These are phyloP conservation scores for Ostreobium quekettii DNA, from an alignment of 139 green algal genomes.

Conservation along the genomic window DNA sequence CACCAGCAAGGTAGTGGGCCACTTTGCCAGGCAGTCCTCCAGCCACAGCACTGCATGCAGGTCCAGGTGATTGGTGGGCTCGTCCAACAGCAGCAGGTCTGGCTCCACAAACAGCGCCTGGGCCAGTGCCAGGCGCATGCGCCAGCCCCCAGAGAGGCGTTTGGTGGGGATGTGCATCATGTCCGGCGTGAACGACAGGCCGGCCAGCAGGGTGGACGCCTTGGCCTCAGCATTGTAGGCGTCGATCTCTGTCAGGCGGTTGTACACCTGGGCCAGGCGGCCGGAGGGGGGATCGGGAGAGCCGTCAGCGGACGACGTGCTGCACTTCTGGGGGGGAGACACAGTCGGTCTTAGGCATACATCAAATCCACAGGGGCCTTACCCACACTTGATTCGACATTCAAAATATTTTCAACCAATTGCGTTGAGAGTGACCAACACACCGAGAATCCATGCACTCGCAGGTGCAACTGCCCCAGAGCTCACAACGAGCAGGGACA, in stretches of 20 bases:
- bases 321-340: too few species aligned
- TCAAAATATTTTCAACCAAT: too few species aligned
- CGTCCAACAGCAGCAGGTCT: constrained; percentile 89
- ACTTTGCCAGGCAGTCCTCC: constrained; percentile 66
- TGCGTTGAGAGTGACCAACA: too few species aligned
- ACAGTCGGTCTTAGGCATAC: too few species aligned
- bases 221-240: constrained; percentile 62
- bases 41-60: constrained; percentile 78
- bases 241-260: constrained; percentile 78
- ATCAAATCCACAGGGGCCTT: too few species aligned
- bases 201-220: constrained; percentile 67
- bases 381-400: too few species aligned
- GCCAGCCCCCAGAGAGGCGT: constrained; percentile 33
- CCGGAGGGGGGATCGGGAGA: too few species aligned
- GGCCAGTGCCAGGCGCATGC: constrained; percentile 69
- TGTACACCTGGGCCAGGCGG: constrained; percentile 49
- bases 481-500: too few species aligned
- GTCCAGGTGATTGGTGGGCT: constrained; percentile 90
- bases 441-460: too few species aligned
- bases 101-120: constrained; percentile 71
- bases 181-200: constrained; percentile 62
- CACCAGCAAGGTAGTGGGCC: constrained; percentile 77
- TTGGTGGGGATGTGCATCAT: constrained; percentile 42
- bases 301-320: too few species aligned
- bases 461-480: too few species aligned